Base-by-base conservation (phyloP, 208 protist species). In the Acanthamoeba lenticulata region DNA sequence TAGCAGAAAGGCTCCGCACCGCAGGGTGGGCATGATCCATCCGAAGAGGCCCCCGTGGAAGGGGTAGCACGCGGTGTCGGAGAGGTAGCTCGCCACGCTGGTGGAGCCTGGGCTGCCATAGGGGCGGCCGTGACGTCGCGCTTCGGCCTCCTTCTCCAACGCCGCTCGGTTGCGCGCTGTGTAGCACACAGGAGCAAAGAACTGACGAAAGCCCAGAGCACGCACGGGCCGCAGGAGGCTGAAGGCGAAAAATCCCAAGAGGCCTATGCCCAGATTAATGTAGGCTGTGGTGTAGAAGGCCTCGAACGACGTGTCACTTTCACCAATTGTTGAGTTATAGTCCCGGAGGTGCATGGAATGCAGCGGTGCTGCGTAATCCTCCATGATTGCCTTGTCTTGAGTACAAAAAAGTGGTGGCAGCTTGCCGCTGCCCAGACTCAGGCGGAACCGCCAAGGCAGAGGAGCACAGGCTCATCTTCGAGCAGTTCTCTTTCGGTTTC, bases 151-250 rank as follows among this genome's bases (percentile, higher is more conserved):
- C 4, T 55, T 29, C 44, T 88, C 45, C 4, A 88, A 38, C 24
- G 65, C 34, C 0, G 65, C 65, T 15, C 29, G 79, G 79, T 60
- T 88, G 79, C 47, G n/a, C 27, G 79, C 42, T 13, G 42, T 88
- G 79, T 62, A 88, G 79, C 79, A 88, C 32, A 88, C 47, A 2
- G 79, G 79, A n/a, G 79, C 79, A 13, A 88, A 88, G 40, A 88
- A 88, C 79, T 88, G 42, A n/a, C 29, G 42, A 24, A 88, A 60
- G 47, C 79, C 79, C 7, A 57, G 44, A 15, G 34, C 29, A 15
- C 29, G 19, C 15, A 77, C 13, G 40, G 79, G 79, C 44, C 79
- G 0, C 79, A 88, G n/a, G 24, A 88, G 4, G 27, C 79, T n/a
- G 42, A 88, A 88, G 79, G 55, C 17, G 13, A 88, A 38, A 38